Conservation (phyloP, 208 protist genomes). For the Acanthamoeba sp. region DNA sequence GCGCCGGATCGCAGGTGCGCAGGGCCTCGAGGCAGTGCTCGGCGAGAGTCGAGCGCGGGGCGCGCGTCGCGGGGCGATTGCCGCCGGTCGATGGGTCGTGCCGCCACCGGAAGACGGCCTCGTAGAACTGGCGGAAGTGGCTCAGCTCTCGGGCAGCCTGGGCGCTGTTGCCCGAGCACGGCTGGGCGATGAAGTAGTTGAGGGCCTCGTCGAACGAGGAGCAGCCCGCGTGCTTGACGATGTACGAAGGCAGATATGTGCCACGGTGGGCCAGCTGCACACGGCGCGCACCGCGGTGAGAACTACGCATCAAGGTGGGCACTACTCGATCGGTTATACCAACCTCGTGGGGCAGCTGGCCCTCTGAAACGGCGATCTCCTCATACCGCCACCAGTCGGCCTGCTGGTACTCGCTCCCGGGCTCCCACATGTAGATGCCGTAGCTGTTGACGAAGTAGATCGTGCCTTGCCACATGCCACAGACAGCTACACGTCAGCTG, state of each 20-base stretch:
- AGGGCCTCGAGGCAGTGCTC: background rate
- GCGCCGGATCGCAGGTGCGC: background rate
- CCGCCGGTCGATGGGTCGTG: background rate
- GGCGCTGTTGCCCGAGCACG: background rate
- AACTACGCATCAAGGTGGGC: background rate
- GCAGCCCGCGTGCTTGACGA: background rate
- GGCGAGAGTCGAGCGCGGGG: background rate
- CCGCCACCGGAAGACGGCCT: background rate
- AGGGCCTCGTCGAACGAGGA: slow-evolving; percentile 23
- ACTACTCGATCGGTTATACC: background rate
- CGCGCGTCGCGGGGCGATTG: background rate
- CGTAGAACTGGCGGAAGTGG: slow-evolving; percentile 15
- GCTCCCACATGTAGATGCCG: too few species aligned
- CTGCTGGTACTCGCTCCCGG: background rate
- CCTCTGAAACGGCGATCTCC: background rate
- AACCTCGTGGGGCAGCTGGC: slow-evolving; percentile 16
- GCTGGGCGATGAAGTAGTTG: slow-evolving; percentile 22
- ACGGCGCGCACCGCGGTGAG: background rate
- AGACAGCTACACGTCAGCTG: background rate
- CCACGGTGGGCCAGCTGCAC: too few species aligned
- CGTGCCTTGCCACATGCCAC: background rate
- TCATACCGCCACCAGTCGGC: background rate
- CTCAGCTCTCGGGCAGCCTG: background rate
- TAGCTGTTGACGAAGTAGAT: slow-evolving; percentile 18
- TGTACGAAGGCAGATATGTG: background rate